Evolutionary conservation across 1,139 yeast species (phyloP), one percentile per base, ranked within the genome.

Genomic region (Diutina neorugosa): DNA sequence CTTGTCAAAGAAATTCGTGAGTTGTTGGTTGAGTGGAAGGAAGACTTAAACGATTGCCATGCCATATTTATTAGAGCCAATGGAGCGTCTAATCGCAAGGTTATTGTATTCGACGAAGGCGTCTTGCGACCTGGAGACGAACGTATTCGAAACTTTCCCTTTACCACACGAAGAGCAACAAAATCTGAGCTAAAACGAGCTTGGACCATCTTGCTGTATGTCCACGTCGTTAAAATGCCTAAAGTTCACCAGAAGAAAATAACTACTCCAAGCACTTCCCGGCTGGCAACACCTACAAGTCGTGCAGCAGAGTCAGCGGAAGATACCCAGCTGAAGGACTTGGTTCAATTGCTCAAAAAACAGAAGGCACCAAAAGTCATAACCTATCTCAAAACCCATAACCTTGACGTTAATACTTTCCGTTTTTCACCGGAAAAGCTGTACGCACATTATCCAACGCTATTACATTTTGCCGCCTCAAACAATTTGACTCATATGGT

Each of bases 121-220:
- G 70, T 73, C 2, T 59, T 81, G 23, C 62, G 67, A 51, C 68
- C 63, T 50, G 71, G 71, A 51, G 95, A 87, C 63, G 59, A 69
- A 1, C 74, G 96, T 57, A 67, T 90, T 3, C 78, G 78, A 57
- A 69, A 74, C 7, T 81, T 93, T 63, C 98, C 98, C 1, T 89
- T 93, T 67, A 84, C 96, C 0, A 93, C 98, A 0, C 80, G 81
- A 54, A 76, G 97, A 59, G 96, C 98, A 0, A 91, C 97, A 0
- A 76, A 86, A 0, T 70, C 81, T 2, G 98, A 91, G 64, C 69
- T 94, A 59, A 87, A 83, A 62, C 77, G 84, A 51, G 89, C 95
- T 0, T 93, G 98, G 98, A 76, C 80, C 27, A 84, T 84, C 58
- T 71, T 93, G 55, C 73, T 91, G 0, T 82, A 86, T 59, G 69